Conservation (phyloP, 2,329 filamentous ascomycete genomes). For the Trichophyton verrucosum region DNA sequence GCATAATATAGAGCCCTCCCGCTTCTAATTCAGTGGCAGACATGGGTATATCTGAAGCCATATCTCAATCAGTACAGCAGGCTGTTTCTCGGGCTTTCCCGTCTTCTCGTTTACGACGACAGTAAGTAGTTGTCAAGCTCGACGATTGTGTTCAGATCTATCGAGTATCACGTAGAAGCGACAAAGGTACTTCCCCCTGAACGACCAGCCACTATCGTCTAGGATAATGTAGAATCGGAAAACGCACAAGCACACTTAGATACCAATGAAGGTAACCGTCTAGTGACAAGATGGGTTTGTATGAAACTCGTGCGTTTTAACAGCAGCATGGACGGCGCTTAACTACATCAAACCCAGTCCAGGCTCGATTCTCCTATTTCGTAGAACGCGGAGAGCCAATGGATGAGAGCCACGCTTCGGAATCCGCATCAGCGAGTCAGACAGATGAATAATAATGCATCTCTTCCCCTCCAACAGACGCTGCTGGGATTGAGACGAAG, state of each 20-base stretch:
- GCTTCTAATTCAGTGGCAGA: background rate
- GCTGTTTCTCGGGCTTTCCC: background rate
- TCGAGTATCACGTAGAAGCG: no score
- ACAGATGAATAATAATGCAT: background rate
- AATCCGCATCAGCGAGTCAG: background rate
- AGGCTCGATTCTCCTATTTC: background rate
- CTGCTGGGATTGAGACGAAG: background rate
- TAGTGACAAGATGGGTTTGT: background rate
- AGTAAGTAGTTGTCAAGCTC: no score
- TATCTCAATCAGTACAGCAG: background rate
- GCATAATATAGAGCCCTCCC: background rate
- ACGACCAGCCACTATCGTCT: background rate
- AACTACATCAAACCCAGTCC: background rate
- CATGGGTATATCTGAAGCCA: background rate
- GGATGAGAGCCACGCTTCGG: background rate
- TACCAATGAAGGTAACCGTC: background rate
- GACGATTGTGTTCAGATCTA: no score
- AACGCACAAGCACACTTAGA: background rate
- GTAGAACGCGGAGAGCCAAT: background rate
- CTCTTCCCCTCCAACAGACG: background rate
- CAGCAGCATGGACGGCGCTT: background rate
- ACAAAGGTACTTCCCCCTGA: no score
- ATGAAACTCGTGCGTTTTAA: background rate
- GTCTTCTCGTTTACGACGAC: no score
- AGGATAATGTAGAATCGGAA: background rate